phyloP scores from a whole-genome alignment of 208 protist species.

The Acanthamoeba healyi region DNA sequence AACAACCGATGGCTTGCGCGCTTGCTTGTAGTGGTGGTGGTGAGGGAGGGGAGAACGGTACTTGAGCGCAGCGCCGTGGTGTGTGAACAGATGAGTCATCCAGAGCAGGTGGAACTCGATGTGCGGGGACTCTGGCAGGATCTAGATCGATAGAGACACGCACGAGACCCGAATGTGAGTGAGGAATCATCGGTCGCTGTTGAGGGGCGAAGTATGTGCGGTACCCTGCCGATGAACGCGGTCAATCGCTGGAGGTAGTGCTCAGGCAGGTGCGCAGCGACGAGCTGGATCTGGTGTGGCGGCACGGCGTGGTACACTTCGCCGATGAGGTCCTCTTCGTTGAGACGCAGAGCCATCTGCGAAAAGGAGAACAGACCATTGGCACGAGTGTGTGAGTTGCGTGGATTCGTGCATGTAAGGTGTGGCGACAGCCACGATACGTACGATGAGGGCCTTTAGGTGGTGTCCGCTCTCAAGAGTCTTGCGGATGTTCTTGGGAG shows the following conservation, averaged over 20 bases:
- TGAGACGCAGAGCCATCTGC: constrained; percentile 77
- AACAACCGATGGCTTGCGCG: too few species aligned
- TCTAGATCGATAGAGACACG: not conserved
- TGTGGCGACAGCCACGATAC: not conserved
- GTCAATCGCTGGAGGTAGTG: constrained; percentile 59
- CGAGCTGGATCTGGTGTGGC: constrained; percentile 31
- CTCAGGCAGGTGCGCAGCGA: constrained; percentile 22
- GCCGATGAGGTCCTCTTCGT: constrained; percentile 61
- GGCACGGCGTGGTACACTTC: constrained; percentile 69
- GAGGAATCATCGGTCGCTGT: not conserved
- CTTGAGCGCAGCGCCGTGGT: constrained; percentile 81
- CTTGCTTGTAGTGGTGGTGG: too few species aligned
- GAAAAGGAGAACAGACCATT: too few species aligned
- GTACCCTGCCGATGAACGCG: constrained; percentile 28
- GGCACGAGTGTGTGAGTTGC: not conserved
- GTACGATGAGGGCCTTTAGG: constrained; percentile 83
- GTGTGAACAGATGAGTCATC: constrained; percentile 75
- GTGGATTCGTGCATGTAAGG: not conserved
- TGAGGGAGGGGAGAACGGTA: not conserved
- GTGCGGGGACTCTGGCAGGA: constrained; percentile 80
- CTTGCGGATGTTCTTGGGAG: constrained; percentile 81
- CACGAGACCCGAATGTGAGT: not conserved
- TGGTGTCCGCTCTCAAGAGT: constrained; percentile 74
- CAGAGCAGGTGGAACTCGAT: constrained; percentile 84
- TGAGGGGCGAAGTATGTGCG: not conserved